Evolutionary conservation across 2,329 filamentous ascomycete genomes (phyloP).

Genomic region (Teratosphaeria pseudoeucalypti): DNA sequence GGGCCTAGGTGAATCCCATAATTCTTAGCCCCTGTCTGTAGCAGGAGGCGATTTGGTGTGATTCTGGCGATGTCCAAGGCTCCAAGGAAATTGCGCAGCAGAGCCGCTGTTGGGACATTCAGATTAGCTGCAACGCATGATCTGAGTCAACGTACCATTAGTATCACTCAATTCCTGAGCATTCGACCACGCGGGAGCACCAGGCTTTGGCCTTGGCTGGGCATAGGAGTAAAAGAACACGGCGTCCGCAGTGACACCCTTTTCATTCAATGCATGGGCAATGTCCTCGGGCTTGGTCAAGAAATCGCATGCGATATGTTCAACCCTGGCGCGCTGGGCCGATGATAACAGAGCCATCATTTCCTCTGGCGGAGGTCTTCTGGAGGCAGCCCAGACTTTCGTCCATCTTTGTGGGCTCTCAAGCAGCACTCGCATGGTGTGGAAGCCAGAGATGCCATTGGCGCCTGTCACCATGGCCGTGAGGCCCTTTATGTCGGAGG

Average conservation of each 20-base stretch:
- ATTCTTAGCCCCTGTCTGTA: slow-evolving; percentile 45
- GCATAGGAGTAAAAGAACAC: slow-evolving; percentile 47
- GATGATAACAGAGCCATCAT: slow-evolving; percentile 27
- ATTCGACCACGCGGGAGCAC: slow-evolving; percentile 37
- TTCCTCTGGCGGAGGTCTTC: slow-evolving; percentile 34
- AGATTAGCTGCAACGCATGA: neutral
- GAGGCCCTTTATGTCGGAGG: slow-evolving; percentile 32
- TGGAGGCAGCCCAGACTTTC: slow-evolving; percentile 42
- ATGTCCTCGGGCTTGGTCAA: slow-evolving; percentile 28
- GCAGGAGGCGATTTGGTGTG: slow-evolving; percentile 37
- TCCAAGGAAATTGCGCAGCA: slow-evolving; percentile 40
- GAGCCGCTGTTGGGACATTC: slow-evolving; percentile 25
- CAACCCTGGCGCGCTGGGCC: slow-evolving; percentile 16
- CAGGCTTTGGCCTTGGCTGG: slow-evolving; percentile 37
- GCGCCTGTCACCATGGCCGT: slow-evolving; percentile 45
- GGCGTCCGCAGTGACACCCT: slow-evolving; percentile 30
- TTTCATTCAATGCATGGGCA: slow-evolving; percentile 25
- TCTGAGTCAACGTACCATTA: slow-evolving; percentile 33
- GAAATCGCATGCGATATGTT: slow-evolving; percentile 28
- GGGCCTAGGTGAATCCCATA: slow-evolving; percentile 40
- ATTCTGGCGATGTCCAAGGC: slow-evolving; percentile 34
- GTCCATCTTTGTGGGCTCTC: slow-evolving; percentile 40
- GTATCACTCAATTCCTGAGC: slow-evolving; percentile 40
- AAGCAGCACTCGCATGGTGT: slow-evolving; percentile 40
- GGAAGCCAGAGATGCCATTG: slow-evolving; percentile 44